Percentiles rank a stretch among this genome's conserved stretches.
These are phyloP conservation scores for Neurospora intermedia DNA, from an alignment of 495 filamentous ascomycete genomes.

Conservation along the genomic window DNA sequence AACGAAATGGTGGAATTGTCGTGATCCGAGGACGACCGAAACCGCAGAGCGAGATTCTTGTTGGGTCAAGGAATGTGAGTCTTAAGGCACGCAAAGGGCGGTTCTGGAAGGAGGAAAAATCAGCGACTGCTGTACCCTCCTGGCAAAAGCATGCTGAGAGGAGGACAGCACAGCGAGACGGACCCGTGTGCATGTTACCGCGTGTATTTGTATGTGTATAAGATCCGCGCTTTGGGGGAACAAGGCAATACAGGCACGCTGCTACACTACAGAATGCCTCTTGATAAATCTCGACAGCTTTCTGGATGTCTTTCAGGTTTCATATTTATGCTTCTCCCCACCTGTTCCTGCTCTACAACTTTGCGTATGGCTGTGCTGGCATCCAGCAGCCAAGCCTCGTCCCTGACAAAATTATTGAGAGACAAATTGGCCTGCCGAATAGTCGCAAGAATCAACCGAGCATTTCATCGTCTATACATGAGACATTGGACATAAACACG, in stretches of 20 bases:
- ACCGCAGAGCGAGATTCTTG: neutral
- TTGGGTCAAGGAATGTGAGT: neutral
- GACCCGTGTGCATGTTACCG: neutral
- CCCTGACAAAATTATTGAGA: too few relatives aligned
- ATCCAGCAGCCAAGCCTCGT: neutral
- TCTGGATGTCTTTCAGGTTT: neutral
- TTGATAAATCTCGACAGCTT: neutral
- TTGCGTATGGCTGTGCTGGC: neutral
- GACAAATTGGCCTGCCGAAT: too few relatives aligned
- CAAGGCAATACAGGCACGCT: neutral
- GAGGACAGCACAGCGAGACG: neutral
- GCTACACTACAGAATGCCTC: neutral
- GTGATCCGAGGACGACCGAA: neutral
- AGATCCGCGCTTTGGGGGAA: neutral
- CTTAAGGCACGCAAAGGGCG: neutral
- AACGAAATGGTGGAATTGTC: neutral
- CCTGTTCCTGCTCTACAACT: neutral
- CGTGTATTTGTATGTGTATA: neutral
- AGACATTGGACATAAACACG: too few relatives aligned
- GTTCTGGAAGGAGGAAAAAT: neutral
- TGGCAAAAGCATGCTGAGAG: neutral
- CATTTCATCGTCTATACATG: too few relatives aligned
- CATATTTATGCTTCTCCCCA: neutral
- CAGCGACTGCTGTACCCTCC: neutral
- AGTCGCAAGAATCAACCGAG: too few relatives aligned